Base-by-base conservation (phyloP, 805 yeast genomes). In the Cyberlindnera bimundalis region DNA sequence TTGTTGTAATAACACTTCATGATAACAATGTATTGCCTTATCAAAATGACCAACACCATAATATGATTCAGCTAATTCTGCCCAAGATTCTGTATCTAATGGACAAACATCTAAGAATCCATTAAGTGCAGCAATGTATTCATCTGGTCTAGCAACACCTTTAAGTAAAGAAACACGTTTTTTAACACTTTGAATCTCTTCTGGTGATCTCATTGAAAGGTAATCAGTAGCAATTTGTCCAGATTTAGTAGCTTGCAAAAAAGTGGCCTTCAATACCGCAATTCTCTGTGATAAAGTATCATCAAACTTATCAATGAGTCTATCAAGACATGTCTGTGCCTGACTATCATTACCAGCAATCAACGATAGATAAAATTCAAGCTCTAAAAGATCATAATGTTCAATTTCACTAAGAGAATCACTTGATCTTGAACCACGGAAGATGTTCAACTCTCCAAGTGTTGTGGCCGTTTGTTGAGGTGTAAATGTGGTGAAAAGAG, bases 81-180 rank as follows among this genome's bases (percentile, higher is more conserved):
- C 70, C 96, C 95, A 88, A 2, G 84, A 66, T 47, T 83, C 79
- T 2, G 76, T 66, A 60, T 93, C 98, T 16, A 81, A 59, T 1
- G 97, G 96, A 51, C 75, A 78, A 37, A 71, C 63, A 40, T 79
- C 81, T 38, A 86, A 61, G 48, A 72, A 76, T 26, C 67, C 71
- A 10, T 67, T 65, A 50, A 90, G 67, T 39, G 71, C 73, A 26
- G 68, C 65, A 33, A 86, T 71, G 58, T 78, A 85, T n/a, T 61
- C 64, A 15, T 41, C 45, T 3, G 32, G 15, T 14, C 35, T 43
- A 3, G 35, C 44, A 4, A 25, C 39, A 4, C 29, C 34, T 39
- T 46, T 46, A 14, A 46, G 37, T 33, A 54, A 19, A 11, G 57
- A 42, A 0, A 59, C 45, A 37, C 59, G 49, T 34, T 53, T 55